These are phyloP conservation scores for Pilaira anomala DNA, from an alignment of 192 early-diverging fungal species.

Conservation along the genomic window DNA sequence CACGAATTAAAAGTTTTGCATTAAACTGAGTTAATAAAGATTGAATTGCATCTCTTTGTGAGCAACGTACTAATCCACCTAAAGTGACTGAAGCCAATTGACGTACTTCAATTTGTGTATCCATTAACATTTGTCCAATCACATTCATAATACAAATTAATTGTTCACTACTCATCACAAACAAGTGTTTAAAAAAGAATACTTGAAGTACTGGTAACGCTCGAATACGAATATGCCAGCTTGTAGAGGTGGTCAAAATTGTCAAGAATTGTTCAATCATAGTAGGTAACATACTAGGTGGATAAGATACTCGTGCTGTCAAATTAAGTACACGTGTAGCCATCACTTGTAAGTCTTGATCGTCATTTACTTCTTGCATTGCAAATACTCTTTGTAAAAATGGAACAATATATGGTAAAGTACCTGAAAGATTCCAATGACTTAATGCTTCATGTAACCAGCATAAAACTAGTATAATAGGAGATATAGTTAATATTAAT, in stretches of 20 bases:
- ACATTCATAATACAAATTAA: slow-evolving; percentile 64
- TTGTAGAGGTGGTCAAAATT: slow-evolving; percentile 46
- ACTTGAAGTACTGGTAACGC: slow-evolving; percentile 83
- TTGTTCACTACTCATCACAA: slow-evolving; percentile 57
- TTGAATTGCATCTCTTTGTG: slow-evolving; percentile 60
- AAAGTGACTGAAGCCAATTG: slow-evolving; percentile 73
- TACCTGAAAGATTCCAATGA: slow-evolving; percentile 48
- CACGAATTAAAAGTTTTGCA: slow-evolving; percentile 35
- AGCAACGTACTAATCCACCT: slow-evolving; percentile 76
- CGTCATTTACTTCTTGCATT: slow-evolving; percentile 71
- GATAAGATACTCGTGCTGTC: slow-evolving; percentile 53
- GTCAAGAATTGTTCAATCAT: slow-evolving; percentile 57
- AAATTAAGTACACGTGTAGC: slow-evolving; percentile 49
- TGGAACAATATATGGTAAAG: slow-evolving; percentile 52
- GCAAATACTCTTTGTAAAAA: slow-evolving; percentile 58
- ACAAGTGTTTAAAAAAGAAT: slow-evolving; percentile 83
- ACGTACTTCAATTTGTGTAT: slow-evolving; percentile 88
- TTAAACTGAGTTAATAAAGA: slow-evolving; percentile 48
- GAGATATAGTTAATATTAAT: no score
- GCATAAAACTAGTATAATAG: slow-evolving; percentile 65
- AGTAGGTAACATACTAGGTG: slow-evolving; percentile 44
- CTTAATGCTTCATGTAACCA: slow-evolving; percentile 63
- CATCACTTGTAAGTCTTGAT: slow-evolving; percentile 64
- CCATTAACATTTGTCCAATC: slow-evolving; percentile 65
- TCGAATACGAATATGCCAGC: slow-evolving; percentile 81